These are phyloP conservation scores for Cucurbita ficifolia DNA, from an alignment of 306 rosid genomes.

Conservation along the genomic window DNA sequence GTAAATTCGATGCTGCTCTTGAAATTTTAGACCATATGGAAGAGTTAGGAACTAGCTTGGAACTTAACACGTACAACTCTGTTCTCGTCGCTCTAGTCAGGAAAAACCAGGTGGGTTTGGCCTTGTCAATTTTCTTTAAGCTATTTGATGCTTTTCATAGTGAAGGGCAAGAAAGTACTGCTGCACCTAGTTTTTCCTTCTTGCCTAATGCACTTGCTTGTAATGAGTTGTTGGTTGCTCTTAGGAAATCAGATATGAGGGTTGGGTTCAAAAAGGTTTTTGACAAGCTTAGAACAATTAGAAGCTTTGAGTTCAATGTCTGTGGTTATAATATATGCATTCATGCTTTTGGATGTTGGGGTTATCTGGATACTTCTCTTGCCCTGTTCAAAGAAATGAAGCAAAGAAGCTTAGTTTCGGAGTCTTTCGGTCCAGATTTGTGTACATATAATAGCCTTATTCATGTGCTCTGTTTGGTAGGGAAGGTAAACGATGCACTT, in stretches of 20 bases:
- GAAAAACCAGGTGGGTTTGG: constrained; percentile 47
- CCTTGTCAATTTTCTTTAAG: constrained; percentile 43
- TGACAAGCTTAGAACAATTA: constrained; percentile 28
- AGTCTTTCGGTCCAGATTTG: constrained; percentile 45
- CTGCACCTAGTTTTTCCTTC: background rate
- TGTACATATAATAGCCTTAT: constrained; percentile 68
- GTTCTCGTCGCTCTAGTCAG: constrained; percentile 40
- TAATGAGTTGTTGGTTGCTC: constrained; percentile 49
- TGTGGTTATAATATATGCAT: constrained; percentile 61
- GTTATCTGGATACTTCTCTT: constrained; percentile 48
- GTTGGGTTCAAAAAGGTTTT: constrained; percentile 42
- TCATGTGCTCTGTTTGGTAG: constrained; percentile 47
- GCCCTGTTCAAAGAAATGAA: constrained; percentile 57
- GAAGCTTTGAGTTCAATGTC: constrained; percentile 29
- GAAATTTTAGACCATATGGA: constrained; percentile 43
- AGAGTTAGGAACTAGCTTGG: constrained; percentile 18
- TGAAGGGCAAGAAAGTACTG: background rate
- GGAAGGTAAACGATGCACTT: constrained; percentile 63
- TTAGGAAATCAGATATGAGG: constrained; percentile 50
- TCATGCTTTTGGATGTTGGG: constrained; percentile 83
- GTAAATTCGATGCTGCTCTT: constrained; percentile 34
- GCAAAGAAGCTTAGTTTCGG: constrained; percentile 17
- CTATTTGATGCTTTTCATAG: constrained; percentile 20
- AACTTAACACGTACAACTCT: constrained; percentile 27
- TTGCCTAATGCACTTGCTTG: constrained; percentile 23